Evolutionary conservation across 2,329 filamentous ascomycete genomes (phyloP).

Genomic region (Daldinia sp.): DNA sequence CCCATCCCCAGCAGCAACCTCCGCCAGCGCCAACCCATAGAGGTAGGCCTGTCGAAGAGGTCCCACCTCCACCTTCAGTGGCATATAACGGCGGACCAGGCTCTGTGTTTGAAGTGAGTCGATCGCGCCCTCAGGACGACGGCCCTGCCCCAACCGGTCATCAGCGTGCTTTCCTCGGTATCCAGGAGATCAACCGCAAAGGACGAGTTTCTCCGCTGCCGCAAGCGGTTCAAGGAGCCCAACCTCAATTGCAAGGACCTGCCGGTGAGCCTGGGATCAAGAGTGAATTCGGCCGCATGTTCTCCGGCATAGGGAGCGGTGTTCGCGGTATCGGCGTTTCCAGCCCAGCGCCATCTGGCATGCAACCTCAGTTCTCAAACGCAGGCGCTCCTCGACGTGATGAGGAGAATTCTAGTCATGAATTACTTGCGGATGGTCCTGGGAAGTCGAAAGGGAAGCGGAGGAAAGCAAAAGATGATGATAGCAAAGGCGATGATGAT

Average conservation of each 20-base stretch:
- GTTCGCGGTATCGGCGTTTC: conserved; percentile 64
- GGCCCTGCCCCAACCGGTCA: conserved; percentile 68
- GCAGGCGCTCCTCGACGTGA: conserved; percentile 64
- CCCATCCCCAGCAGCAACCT: conserved; percentile 52
- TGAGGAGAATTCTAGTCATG: conserved; percentile 62
- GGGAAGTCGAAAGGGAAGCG: conserved; percentile 65
- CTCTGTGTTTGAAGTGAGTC: conserved; percentile 58
- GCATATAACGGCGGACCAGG: conserved; percentile 61
- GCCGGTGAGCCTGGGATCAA: conserved; percentile 90
- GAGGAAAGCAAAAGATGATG: conserved; percentile 82
- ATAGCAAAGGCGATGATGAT: conserved; percentile 74
- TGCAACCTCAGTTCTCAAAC: conserved; percentile 61
- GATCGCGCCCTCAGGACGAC: conserved; percentile 61
- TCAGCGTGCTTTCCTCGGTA: conserved; percentile 76
- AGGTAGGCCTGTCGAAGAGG: conserved; percentile 61
- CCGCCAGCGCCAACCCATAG: conserved; percentile 53
- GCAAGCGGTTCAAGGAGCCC: conserved; percentile 92
- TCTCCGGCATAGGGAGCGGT: conserved; percentile 84
- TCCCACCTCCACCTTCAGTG: conserved; percentile 62
- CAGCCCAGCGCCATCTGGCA: conserved; percentile 62
- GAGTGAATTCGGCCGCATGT: conserved; percentile 94
- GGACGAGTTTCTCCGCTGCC: conserved; percentile 89
- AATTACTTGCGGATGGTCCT: conserved; percentile 57
- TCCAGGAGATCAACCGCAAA: conserved; percentile 84
- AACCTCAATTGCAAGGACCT: conserved; percentile 82